Conservation (phyloP, 306 rosid genomes). For the Mimosa bimucronata region DNA sequence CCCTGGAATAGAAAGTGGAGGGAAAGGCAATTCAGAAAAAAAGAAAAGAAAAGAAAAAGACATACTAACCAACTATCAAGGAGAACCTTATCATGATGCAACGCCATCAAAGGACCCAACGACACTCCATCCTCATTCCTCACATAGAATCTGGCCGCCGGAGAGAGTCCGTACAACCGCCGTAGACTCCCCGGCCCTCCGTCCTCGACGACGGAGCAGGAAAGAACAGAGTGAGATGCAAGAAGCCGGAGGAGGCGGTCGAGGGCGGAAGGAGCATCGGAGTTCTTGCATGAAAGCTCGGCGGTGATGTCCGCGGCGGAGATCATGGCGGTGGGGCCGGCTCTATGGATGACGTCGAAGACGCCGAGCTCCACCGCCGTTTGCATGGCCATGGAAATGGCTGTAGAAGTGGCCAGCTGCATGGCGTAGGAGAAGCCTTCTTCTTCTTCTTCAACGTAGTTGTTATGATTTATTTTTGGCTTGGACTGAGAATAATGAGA, state of each 20-base stretch:
- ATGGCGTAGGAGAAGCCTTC: conserved; percentile 36
- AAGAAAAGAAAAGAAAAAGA: background rate
- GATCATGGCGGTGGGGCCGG: conserved; percentile 29
- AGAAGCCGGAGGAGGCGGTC: conserved; percentile 55
- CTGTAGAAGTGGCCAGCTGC: conserved; percentile 35
- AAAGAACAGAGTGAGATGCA: conserved; percentile 43
- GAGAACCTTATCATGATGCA: conserved; percentile 39
- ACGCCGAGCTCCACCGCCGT: conserved; percentile 47
- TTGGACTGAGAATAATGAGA: too few relatives aligned
- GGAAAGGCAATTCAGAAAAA: too few relatives aligned
- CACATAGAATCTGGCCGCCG: conserved; percentile 35
- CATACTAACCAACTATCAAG: conserved; percentile 39
- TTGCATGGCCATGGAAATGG: conserved; percentile 43
- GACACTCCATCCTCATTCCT: conserved; percentile 33
- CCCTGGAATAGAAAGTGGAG: background rate
- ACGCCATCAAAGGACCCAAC: background rate
- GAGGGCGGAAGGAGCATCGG: conserved; percentile 40
- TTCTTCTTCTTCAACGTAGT: conserved; percentile 10
- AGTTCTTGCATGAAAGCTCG: conserved; percentile 43
- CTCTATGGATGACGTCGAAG: conserved; percentile 46
- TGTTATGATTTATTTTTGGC: too few relatives aligned
- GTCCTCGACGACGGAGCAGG: conserved; percentile 26
- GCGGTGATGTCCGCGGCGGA: conserved; percentile 17
- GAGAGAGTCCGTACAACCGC: conserved; percentile 41
- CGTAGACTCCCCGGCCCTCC: background rate